These are phyloP conservation scores for Neoboletus subvelutipes DNA, from an alignment of 768 basidiomycete genomes.

Conservation along the genomic window DNA sequence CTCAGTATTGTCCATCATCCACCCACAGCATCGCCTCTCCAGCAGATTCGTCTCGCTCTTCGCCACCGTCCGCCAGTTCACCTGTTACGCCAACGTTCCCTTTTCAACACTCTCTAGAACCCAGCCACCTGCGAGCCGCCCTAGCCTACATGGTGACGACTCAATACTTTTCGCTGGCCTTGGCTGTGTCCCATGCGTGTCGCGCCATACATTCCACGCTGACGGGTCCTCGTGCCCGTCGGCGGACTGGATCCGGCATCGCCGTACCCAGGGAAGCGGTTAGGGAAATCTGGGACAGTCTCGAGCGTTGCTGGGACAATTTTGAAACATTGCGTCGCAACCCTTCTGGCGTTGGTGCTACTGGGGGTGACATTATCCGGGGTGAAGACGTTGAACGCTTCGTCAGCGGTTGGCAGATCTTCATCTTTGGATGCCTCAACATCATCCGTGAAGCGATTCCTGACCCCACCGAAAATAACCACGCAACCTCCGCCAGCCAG, in stretches of 20 bases:
- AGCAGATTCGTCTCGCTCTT: constrained; percentile 33
- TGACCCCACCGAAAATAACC: constrained; percentile 42
- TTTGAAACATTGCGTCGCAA: constrained; percentile 63
- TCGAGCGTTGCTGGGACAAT: constrained; percentile 83
- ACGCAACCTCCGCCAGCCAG: constrained; percentile 46
- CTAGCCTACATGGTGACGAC: constrained; percentile 53
- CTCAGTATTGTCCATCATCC: constrained; percentile 34
- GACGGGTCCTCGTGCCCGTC: constrained; percentile 76
- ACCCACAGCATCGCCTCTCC: constrained; percentile 34
- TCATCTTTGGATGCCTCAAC: constrained; percentile 90
- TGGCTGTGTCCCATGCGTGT: constrained; percentile 75
- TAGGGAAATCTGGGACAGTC: constrained; percentile 78
- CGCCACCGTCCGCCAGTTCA: constrained; percentile 25
- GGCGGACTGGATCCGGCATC: constrained; percentile 48
- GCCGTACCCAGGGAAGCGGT: constrained; percentile 62
- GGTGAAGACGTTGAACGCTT: constrained; percentile 62
- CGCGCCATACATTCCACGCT: constrained; percentile 74
- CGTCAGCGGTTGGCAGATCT: constrained; percentile 87
- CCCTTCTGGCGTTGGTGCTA: constrained; percentile 41
- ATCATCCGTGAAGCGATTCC: constrained; percentile 77
- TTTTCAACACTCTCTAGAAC: constrained; percentile 23
- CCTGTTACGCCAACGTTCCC: constrained; percentile 25
- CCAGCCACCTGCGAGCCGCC: constrained; percentile 33
- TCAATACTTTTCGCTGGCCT: constrained; percentile 64
- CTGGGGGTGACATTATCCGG: constrained; percentile 36